These are phyloP conservation scores for Xylaria cubensis DNA, from an alignment of 495 filamentous ascomycete genomes.

Conservation along the genomic window DNA sequence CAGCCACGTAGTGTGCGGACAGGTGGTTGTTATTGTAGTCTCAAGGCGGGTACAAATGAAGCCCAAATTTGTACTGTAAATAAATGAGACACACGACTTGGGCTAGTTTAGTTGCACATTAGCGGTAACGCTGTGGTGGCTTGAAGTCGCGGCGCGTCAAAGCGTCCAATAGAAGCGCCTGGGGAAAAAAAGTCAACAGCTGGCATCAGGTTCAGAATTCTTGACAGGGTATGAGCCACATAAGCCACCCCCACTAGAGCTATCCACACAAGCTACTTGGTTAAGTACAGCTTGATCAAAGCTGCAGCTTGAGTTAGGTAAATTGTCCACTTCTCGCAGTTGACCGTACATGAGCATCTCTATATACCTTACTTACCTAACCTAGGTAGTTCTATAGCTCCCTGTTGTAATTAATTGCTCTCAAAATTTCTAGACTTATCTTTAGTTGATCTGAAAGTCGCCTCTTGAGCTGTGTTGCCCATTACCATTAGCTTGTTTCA, in stretches of 20 bases:
- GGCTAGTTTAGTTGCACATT: background rate
- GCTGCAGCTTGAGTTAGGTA: background rate
- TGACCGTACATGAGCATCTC: background rate
- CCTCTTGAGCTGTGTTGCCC: background rate
- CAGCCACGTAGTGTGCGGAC: conserved; percentile 1
- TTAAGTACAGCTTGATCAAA: background rate
- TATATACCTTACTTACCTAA: background rate
- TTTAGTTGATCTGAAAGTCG: background rate
- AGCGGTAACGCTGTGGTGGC: conserved; percentile 9
- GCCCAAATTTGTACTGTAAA: conserved; percentile 15
- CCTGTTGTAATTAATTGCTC: background rate
- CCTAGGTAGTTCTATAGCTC: background rate
- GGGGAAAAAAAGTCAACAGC: background rate
- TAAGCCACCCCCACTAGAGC: conserved; percentile 10
- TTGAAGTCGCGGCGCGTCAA: conserved; percentile 22
- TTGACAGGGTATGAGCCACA: background rate
- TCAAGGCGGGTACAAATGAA: background rate
- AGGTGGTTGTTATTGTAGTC: conserved; percentile 14
- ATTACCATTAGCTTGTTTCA: background rate
- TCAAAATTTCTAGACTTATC: background rate
- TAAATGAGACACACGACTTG: background rate
- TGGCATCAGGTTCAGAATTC: background rate
- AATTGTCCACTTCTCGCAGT: background rate
- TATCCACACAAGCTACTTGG: background rate
- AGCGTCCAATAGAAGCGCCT: conserved; percentile 2